Evolutionary conservation across 768 basidiomycete species (phyloP), one percentile per base, ranked within the genome.

Genomic region (Agrocybe pediades): DNA sequence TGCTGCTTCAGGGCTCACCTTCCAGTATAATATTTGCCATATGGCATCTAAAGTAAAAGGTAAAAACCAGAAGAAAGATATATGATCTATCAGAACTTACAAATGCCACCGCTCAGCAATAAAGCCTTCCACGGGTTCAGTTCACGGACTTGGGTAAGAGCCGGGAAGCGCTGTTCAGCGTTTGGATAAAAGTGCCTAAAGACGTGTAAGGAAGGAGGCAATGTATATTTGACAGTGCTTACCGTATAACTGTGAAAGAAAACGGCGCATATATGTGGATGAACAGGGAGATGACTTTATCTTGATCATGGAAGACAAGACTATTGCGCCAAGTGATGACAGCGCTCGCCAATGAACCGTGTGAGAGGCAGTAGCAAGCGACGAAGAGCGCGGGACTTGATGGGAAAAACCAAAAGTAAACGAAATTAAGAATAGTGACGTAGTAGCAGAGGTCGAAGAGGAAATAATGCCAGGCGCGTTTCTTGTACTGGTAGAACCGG

Each of bases 261-360:
- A 96, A 84, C 0, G 97, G 92, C 0, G 92, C 82, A 65, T 97
- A 98, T 52, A 98, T 88, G 66, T 99, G 97, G 26, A 99, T 84
- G 73, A 95, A 98, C 21, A 99, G 74, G 9, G 90, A 93, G 16
- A 92, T 98, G 65, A 98, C 91, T 71, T 98, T 98, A 69, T 99
- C 97, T 51, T 85, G 81, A 64, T 96, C 95, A 64, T 99, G 97
- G 74, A 99, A 99, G 2, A 99, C 97, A 20, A 99, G 84, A 59
- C 92, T 95, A 65, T 99, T 99, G 56, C 97, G 82, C 97, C 97
- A 99, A 9, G 96, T 98, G 61, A 98, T 92, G 45, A 98, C 95
- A 0, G 96, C 95, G 47, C 90, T 92, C 0, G 92, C 95, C 26
- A 97, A 81, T 0, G 90, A 83, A 0, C 95, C 97, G 66, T 97